phyloP scores from a whole-genome alignment of 2,329 filamentous ascomycete genomes.

The Phoma sp. region DNA sequence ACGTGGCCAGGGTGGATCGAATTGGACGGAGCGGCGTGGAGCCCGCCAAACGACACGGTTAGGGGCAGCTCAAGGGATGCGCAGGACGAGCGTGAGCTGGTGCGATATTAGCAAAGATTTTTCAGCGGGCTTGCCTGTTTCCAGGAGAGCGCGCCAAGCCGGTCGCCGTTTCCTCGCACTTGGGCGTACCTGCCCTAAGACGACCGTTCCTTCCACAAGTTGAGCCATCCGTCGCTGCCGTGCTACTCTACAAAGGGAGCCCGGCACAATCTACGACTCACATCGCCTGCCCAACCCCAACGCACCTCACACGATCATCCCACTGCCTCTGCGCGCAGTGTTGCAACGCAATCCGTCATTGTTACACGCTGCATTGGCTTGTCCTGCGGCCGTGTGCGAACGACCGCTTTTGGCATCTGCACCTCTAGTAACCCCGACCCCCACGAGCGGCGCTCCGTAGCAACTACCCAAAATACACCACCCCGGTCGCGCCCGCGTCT shows the following conservation, averaged over 20 bases:
- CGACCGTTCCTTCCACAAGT: constrained; percentile 16
- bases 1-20: constrained; percentile 14
- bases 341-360: neutral
- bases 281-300: neutral
- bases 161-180: constrained; percentile 21
- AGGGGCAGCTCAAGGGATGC: constrained; percentile 17
- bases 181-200: constrained; percentile 22
- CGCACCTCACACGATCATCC: constrained; percentile 4
- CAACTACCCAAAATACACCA: constrained; percentile 25
- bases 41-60: constrained; percentile 17
- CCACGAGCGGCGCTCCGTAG: constrained; percentile 31
- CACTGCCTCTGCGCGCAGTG: neutral
- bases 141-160: constrained; percentile 22
- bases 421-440: constrained; percentile 13
- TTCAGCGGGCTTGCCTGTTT: constrained; percentile 18
- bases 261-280: constrained; percentile 3
- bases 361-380: constrained; percentile 16
- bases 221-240: constrained; percentile 14
- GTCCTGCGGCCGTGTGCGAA: constrained; percentile 12
- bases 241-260: constrained; percentile 17
- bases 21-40: constrained; percentile 22
- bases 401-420: constrained; percentile 26
- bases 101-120: constrained; percentile 19
- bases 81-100: constrained; percentile 16
- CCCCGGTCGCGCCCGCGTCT: constrained; percentile 15